phyloP scores from a whole-genome alignment of 495 filamentous ascomycete genomes.

The Daldinia decipiens region DNA sequence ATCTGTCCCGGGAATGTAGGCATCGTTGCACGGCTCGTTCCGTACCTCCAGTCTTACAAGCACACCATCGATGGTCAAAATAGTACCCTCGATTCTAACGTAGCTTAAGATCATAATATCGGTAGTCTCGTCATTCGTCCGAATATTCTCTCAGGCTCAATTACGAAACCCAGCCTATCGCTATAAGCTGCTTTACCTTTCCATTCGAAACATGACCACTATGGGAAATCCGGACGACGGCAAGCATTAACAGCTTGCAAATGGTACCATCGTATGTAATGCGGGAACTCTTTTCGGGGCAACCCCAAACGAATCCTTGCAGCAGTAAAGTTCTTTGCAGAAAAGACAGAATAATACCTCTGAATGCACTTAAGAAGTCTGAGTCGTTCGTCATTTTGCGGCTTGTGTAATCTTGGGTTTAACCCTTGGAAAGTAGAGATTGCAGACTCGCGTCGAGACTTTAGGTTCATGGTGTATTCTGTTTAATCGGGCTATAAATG shows the following conservation, averaged over 20 bases:
- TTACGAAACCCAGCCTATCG: not conserved
- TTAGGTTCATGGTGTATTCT: not conserved
- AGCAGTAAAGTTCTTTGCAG: not conserved
- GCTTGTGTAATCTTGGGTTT: not conserved
- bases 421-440: not conserved
- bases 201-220: not conserved
- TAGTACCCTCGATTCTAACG: not conserved
- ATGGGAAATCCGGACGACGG: not conserved
- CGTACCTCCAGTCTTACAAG: not conserved
- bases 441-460: not conserved
- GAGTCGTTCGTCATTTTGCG: not conserved
- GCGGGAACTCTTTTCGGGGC: not conserved
- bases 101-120: not conserved
- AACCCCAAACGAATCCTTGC: not conserved
- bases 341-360: not conserved
- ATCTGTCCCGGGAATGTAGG: not conserved
- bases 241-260: not conserved
- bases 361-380: not conserved
- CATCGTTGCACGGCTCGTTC: not conserved
- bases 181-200: not conserved
- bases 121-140: not conserved
- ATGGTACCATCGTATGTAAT: not conserved
- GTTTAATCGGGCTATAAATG: not conserved
- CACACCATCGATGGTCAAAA: not conserved
- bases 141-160: not conserved